A percentile compares a stretch with the other conserved stretches of the same genome.
Conservation (phyloP, 306 rosid genomes). For the Dicorynia guianensis region DNA sequence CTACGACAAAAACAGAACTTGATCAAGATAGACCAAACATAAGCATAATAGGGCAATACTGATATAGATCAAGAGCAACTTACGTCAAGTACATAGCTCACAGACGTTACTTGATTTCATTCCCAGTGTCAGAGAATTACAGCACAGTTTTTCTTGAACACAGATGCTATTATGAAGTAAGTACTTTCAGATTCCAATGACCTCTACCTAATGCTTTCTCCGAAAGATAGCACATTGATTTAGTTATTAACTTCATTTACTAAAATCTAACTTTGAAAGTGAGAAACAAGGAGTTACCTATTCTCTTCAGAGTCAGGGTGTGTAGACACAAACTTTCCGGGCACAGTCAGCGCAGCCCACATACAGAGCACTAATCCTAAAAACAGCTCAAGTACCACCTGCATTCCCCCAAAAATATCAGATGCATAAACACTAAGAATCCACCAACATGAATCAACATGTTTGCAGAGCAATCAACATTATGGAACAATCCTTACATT, state of each 20-base stretch:
- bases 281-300: slow-evolving; percentile 51
- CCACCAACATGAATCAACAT: slow-evolving; percentile 5
- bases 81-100: not conserved
- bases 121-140: not conserved
- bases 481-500: slow-evolving; percentile 45
- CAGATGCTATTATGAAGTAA: not conserved
- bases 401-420: slow-evolving; percentile 23
- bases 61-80: slow-evolving; percentile 3
- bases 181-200: not conserved
- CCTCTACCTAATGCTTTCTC: not conserved
- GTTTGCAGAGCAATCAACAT: not conserved
- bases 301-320: slow-evolving; percentile 78
- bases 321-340: slow-evolving; percentile 78
- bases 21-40: slow-evolving; percentile 13
- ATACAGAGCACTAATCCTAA: slow-evolving; percentile 68
- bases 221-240: not conserved
- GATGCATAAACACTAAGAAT: not conserved
- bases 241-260: not conserved
- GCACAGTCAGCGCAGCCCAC: slow-evolving; percentile 76
- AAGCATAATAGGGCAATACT: not conserved
- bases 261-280: not conserved
- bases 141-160: not conserved
- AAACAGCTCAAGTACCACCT: slow-evolving; percentile 73
- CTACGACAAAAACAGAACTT: not conserved
- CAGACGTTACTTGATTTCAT: too few species aligned